Percentiles rank a stretch among this genome's conserved stretches.
Conservation (phyloP, 345 rosid species). For the Boechera divaricarpa region DNA sequence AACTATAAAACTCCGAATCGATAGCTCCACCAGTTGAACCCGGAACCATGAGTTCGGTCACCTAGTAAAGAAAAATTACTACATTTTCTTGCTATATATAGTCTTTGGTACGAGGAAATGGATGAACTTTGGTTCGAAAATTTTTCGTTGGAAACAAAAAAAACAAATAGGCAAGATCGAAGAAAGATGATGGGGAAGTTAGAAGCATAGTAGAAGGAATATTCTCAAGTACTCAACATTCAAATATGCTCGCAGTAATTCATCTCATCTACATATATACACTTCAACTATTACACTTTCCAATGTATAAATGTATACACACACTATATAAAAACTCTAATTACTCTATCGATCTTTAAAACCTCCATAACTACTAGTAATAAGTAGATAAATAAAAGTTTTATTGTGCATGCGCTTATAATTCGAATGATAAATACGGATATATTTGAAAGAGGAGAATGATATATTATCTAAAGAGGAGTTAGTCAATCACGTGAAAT, state of each 20-base stretch:
- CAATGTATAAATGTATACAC: too few relatives aligned
- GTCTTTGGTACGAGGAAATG: neutral
- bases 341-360: too few relatives aligned
- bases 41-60: neutral
- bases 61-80: neutral
- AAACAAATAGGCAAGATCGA: neutral
- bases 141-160: too few relatives aligned
- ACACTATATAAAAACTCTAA: too few relatives aligned
- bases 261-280: too few relatives aligned
- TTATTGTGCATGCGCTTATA: neutral
- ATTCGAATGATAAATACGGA: neutral
- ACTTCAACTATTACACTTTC: too few relatives aligned
- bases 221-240: too few relatives aligned
- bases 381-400: too few relatives aligned
- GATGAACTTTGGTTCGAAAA: neutral
- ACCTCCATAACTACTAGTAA: too few relatives aligned
- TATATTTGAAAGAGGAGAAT: neutral
- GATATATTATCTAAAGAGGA: neutral
- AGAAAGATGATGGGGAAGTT: neutral
- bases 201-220: too few relatives aligned
- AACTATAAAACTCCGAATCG: too few relatives aligned
- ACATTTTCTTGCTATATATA: neutral
- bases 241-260: too few relatives aligned
- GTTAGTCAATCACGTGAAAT: conserved; percentile 10
- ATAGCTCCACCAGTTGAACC: neutral